Evolutionary conservation across 2,329 filamentous ascomycete genomes (phyloP).

Genomic region (Monilinia fructigena): DNA sequence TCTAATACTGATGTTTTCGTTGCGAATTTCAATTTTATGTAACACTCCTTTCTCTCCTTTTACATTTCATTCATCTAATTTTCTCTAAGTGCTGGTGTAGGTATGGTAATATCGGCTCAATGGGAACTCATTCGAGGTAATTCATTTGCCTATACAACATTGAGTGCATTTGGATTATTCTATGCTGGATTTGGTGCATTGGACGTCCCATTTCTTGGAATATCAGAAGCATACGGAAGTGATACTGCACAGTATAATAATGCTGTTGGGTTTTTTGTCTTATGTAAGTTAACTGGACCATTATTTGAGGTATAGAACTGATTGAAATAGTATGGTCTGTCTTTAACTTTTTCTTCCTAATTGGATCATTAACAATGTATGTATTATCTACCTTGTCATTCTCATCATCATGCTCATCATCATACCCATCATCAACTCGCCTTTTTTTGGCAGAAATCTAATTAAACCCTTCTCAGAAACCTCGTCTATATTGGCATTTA

Average conservation of each 20-base stretch:
- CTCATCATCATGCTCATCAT: no score
- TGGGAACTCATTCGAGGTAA: slow-evolving; percentile 56
- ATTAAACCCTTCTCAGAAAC: slow-evolving; percentile 35
- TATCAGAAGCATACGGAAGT: slow-evolving; percentile 35
- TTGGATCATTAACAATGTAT: slow-evolving; percentile 44
- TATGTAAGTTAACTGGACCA: not conserved
- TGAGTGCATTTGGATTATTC: slow-evolving; percentile 54
- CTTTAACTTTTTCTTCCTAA: slow-evolving; percentile 41
- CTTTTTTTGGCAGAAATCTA: not conserved
- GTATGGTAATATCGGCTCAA: slow-evolving; percentile 54
- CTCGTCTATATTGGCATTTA: slow-evolving; percentile 51
- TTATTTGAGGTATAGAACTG: not conserved
- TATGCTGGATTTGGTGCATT: slow-evolving; percentile 51
- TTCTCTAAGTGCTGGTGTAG: slow-evolving; percentile 47
- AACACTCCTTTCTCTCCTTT: not conserved
- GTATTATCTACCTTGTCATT: no score
- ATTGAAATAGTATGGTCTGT: not conserved
- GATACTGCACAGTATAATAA: slow-evolving; percentile 6
- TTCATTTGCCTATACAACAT: slow-evolving; percentile 53
- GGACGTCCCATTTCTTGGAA: slow-evolving; percentile 48
- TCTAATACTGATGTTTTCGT: slow-evolving; percentile 52
- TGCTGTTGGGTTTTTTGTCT: slow-evolving; percentile 4
- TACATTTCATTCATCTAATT: not conserved
- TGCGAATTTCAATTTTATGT: slow-evolving; percentile 38
- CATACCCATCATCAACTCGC: no score